Percentiles rank a stretch among this genome's conserved stretches.
phyloP scores from a whole-genome alignment of 164 flowering plant species.

The Magnolia officinalis region DNA sequence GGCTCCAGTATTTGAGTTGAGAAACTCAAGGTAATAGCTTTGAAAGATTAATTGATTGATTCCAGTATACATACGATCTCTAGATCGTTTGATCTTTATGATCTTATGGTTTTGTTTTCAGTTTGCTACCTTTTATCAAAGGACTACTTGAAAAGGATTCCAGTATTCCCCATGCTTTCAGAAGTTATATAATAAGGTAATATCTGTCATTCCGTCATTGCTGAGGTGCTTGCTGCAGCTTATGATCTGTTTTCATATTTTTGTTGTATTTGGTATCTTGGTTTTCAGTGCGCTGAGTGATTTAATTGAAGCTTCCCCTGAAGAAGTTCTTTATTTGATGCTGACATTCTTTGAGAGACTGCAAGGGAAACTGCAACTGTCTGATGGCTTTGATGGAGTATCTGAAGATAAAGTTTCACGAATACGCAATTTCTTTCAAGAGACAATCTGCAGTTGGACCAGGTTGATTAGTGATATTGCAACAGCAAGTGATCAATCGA shows the following conservation, averaged over 20 bases:
- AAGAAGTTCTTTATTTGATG: conserved; percentile 54
- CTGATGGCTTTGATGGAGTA: conserved; percentile 26
- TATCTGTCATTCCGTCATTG: not conserved
- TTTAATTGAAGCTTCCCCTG: conserved; percentile 43
- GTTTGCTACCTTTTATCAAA: conserved; percentile 58
- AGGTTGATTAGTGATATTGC: conserved; percentile 26
- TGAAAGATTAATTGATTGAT: not conserved
- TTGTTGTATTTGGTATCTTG: not conserved
- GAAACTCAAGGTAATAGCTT: conserved; percentile 48
- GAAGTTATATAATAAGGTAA: conserved; percentile 59
- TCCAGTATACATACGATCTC: not conserved
- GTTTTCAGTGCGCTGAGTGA: conserved; percentile 52
- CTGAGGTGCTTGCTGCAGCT: not conserved
- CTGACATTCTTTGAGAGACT: conserved; percentile 49
- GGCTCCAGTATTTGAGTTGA: conserved; percentile 61
- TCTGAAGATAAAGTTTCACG: conserved; percentile 27
- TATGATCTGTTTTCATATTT: not conserved
- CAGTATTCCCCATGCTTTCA: conserved; percentile 35
- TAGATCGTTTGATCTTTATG: not conserved
- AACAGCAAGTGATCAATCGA: conserved; percentile 14
- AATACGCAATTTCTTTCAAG: conserved; percentile 31
- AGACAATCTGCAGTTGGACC: conserved; percentile 33
- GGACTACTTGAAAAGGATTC: conserved; percentile 54
- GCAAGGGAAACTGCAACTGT: conserved; percentile 20
- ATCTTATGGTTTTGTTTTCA: conserved; percentile 25